Evolutionary conservation across 306 rosid genomes (phyloP).

Genomic region (Dalbergia cultrata): DNA sequence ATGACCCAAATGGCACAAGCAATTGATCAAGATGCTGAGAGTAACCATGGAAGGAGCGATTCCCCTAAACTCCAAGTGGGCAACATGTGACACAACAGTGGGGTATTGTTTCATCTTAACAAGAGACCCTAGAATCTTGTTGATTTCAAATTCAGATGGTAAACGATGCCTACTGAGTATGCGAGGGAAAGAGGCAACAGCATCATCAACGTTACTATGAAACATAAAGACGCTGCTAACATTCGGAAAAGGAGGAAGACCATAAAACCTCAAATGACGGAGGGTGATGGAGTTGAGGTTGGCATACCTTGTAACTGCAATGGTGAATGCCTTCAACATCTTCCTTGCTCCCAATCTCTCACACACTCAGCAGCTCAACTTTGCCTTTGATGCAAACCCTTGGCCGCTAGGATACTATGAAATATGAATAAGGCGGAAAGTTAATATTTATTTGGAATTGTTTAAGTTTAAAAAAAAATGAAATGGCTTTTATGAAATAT

Average conservation of each 20-base stretch:
- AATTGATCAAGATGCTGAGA: slow-evolving; percentile 17
- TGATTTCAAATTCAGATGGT: not conserved
- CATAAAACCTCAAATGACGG: too few relatives aligned
- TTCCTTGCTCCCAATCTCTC: too few relatives aligned
- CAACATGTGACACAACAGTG: not conserved
- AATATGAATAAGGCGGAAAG: too few relatives aligned
- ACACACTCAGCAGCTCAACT: too few relatives aligned
- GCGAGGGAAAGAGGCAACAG: not conserved
- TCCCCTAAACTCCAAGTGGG: not conserved
- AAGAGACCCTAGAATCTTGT: not conserved
- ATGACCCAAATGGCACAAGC: slow-evolving; percentile 8
- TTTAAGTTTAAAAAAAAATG: too few relatives aligned
- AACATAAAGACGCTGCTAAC: not conserved
- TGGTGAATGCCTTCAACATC: too few relatives aligned
- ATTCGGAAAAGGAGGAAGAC: not conserved
- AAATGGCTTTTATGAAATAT: too few relatives aligned
- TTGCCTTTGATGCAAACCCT: too few relatives aligned
- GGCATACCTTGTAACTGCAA: too few relatives aligned
- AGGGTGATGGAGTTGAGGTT: too few relatives aligned
- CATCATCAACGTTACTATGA: not conserved
- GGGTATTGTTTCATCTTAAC: not conserved
- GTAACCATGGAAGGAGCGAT: not conserved
- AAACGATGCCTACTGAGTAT: not conserved
- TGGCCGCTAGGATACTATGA: too few relatives aligned
- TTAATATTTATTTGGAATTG: too few relatives aligned